phyloP scores from a whole-genome alignment of 257 asterid species.

The Lycium ferocissimum region DNA sequence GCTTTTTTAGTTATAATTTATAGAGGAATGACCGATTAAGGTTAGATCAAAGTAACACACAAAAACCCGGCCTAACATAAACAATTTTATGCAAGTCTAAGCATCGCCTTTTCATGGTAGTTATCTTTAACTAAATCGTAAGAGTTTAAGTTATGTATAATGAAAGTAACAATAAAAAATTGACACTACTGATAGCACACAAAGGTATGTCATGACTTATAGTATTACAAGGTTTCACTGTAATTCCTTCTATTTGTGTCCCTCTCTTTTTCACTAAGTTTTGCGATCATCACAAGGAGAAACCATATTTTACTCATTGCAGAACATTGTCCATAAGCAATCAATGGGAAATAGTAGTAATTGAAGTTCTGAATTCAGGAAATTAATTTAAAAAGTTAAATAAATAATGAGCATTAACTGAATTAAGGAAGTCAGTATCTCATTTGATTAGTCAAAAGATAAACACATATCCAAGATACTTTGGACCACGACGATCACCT shows the following conservation, averaged over 20 bases:
- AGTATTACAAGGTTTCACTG: background rate
- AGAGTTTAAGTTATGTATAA: no score
- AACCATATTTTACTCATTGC: background rate
- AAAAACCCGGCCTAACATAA: background rate
- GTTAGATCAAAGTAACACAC: background rate
- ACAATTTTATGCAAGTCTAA: conserved; percentile 24
- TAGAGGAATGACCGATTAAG: no score
- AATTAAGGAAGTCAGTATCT: no score
- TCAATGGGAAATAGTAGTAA: background rate
- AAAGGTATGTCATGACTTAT: background rate
- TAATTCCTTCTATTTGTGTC: background rate
- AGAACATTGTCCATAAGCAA: background rate
- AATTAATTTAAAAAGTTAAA: no score
- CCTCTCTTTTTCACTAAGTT: background rate
- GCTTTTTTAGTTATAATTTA: background rate
- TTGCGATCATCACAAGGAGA: background rate
- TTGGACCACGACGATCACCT: no score
- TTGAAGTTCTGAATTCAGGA: background rate
- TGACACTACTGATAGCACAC: background rate
- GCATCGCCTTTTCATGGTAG: no score
- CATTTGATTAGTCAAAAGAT: no score
- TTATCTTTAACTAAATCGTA: no score
- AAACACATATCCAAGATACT: no score
- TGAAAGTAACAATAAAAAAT: no score
- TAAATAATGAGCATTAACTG: no score